Percentiles rank a stretch among this genome's conserved stretches.
Conservation (phyloP, 352 stramenopile genomes). For the Phytophthora sojae region DNA sequence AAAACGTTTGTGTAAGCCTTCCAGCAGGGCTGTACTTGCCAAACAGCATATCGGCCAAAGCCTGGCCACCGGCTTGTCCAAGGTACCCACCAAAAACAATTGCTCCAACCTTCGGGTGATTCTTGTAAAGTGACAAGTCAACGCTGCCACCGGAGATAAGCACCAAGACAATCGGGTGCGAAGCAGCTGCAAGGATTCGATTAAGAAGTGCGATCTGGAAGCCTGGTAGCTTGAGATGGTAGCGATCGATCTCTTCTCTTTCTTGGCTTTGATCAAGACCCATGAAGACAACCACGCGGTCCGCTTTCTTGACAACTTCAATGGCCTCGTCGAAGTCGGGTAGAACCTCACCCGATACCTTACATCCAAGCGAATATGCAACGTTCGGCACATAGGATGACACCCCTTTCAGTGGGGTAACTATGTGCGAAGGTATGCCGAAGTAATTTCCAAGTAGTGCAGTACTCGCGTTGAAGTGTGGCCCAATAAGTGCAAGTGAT, state of each 20-base stretch:
- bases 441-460: constrained; percentile 83
- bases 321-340: constrained; percentile 65
- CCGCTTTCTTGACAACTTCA: constrained; percentile 35
- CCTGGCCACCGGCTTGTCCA: constrained; percentile 71
- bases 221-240: constrained; percentile 64
- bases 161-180: constrained; percentile 76
- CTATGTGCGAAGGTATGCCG: constrained; percentile 65
- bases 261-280: constrained; percentile 74
- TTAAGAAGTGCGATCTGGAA: constrained; percentile 73
- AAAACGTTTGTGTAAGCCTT: constrained; percentile 79
- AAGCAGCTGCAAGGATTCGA: constrained; percentile 50
- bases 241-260: constrained; percentile 73
- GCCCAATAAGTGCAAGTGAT: constrained; percentile 76
- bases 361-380: constrained; percentile 53
- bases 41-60: constrained; percentile 82
- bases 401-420: constrained; percentile 65
- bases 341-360: constrained; percentile 58
- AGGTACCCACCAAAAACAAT: constrained; percentile 79
- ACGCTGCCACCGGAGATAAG: constrained; percentile 83
- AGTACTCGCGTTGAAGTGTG: constrained; percentile 70
- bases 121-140: constrained; percentile 69
- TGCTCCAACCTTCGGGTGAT: constrained; percentile 63
- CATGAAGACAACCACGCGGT: constrained; percentile 70
- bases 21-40: constrained; percentile 73
- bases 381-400: constrained; percentile 39